Percentiles rank a stretch among this genome's conserved stretches.
Conservation (phyloP, 1,139 yeast species). For the Debaryomyces sp. region DNA sequence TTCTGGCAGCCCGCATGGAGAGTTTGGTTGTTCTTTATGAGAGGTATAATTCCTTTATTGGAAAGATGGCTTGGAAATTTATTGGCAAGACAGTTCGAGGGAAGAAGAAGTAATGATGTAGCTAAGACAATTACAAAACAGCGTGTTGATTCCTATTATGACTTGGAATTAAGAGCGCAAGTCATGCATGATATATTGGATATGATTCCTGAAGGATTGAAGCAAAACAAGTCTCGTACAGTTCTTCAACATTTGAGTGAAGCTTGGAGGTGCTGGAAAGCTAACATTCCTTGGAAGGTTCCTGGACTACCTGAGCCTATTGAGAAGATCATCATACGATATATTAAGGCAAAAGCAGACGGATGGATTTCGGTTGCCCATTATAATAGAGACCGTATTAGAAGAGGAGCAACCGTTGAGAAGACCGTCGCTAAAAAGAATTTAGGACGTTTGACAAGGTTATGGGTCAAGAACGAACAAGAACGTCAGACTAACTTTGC, state of each 20-base stretch:
- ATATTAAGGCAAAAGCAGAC: constrained; percentile 93
- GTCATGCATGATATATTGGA: constrained; percentile 95
- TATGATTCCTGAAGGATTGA: constrained; percentile 95
- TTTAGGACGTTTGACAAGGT: constrained; percentile 83
- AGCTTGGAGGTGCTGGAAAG: constrained; percentile 99
- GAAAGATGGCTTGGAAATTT: constrained; percentile 96
- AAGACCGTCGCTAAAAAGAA: constrained; percentile 94
- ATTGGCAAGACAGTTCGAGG: constrained; percentile 92
- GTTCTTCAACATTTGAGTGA: constrained; percentile 93
- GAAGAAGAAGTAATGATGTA: constrained; percentile 87
- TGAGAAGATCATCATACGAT: constrained; percentile 81
- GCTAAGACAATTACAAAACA: constrained; percentile 96
- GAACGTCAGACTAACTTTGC: constrained; percentile 81
- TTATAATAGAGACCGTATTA: constrained; percentile 84
- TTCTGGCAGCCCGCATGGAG: constrained; percentile 99
- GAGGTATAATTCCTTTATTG: constrained; percentile 91
- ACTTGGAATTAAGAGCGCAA: constrained; percentile 88
- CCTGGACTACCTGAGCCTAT: constrained; percentile 95
- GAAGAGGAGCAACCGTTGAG: constrained; percentile 87
- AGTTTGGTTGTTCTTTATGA: constrained; percentile 88
- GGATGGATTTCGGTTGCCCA: constrained; percentile 97
- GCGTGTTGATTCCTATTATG: constrained; percentile 92
- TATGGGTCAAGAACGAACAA: constrained; percentile 93
- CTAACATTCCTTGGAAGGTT: constrained; percentile 97
- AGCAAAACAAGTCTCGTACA: constrained; percentile 83